A percentile compares a stretch with the other conserved stretches of the same genome.
Conservation (phyloP, 805 yeast genomes). For the Kuraishia ogatae region DNA sequence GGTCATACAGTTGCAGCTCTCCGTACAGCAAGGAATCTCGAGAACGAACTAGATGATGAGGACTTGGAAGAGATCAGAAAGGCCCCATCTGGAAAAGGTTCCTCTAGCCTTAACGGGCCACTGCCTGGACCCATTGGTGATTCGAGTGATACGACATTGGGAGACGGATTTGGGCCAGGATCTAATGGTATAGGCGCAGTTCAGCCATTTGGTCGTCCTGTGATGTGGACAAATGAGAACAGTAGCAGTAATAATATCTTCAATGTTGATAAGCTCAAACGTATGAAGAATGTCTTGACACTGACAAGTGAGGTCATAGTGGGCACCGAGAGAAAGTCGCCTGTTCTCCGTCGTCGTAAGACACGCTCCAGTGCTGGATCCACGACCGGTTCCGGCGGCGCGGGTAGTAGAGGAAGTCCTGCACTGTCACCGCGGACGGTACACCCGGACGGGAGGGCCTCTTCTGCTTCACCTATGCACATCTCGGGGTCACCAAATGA, state of each 20-base stretch:
- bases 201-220: background rate
- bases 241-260: conserved; percentile 30
- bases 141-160: background rate
- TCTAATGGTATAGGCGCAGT: background rate
- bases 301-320: conserved; percentile 71
- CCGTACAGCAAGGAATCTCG: conserved; percentile 2
- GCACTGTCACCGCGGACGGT: background rate
- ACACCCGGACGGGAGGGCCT: background rate
- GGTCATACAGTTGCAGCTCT: background rate
- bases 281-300: conserved; percentile 72
- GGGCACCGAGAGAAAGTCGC: conserved; percentile 58
- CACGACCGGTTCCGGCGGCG: background rate
- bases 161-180: background rate
- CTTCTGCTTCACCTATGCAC: background rate
- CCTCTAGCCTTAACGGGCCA: background rate
- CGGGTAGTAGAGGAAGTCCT: background rate
- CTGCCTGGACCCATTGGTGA: background rate
- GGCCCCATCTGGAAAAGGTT: background rate
- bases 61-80: conserved; percentile 3
- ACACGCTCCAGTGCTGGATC: conserved; percentile 4
- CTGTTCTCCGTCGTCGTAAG: conserved; percentile 16
- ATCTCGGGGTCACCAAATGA: background rate
- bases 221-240: background rate
- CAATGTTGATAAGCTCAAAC: conserved; percentile 72
- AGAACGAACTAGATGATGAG: conserved; percentile 8